Base-by-base conservation (phyloP, 169 alveolate species). In the Cryptosporidium tyzzeri region DNA sequence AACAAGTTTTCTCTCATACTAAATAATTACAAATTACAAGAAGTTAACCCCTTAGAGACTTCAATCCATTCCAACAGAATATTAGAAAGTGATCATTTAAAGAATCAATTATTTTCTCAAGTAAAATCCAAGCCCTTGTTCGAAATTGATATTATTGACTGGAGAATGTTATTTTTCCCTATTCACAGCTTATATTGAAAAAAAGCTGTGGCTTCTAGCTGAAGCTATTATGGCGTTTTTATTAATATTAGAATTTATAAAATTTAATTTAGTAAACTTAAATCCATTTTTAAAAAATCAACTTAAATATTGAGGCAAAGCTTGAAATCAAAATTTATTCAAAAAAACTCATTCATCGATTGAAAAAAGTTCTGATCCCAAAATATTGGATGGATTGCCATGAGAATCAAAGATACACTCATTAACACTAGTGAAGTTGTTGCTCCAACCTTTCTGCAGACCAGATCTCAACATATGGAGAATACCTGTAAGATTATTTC, bases 381-480 rank as follows among this genome's bases (percentile, higher is more conserved):
- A 3, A n/a, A 9, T 0, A 41, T 50, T 73, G 18, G 86, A 23
- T 8, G 86, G 71, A 18, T 69, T 41, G 5, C 6, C 44, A 12
- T 41, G 21, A 18, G n/a, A 21, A 53, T 59, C 58, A 59, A 53
- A 33, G 18, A 37, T 48, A n/a, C 89, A 80, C 31, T 80, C 68
- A 80, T 80, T 35, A n/a, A 80, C 65, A n/a, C 68, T 37, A 14
- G 75, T 62, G 23, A 80, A 80, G 44, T 62, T 67, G 65, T 59
- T 65, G 10, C 62, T 80, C 89, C 89, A 80, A 18, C 89, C 89
- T n/a, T 59, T 80, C 16, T 62, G 55, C 7, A 80, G 50, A 0
- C 89, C 89, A 6, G 75, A 62, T 80, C 75, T 80, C 50, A 80
- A 41, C 89, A 80, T 80, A 41, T 80, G 29, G 50, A 80, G 67